A percentile compares a stretch with the other conserved stretches of the same genome.
Evolutionary conservation across 2,329 filamentous ascomycete genomes (phyloP).

Genomic region (Alternaria arborescens): DNA sequence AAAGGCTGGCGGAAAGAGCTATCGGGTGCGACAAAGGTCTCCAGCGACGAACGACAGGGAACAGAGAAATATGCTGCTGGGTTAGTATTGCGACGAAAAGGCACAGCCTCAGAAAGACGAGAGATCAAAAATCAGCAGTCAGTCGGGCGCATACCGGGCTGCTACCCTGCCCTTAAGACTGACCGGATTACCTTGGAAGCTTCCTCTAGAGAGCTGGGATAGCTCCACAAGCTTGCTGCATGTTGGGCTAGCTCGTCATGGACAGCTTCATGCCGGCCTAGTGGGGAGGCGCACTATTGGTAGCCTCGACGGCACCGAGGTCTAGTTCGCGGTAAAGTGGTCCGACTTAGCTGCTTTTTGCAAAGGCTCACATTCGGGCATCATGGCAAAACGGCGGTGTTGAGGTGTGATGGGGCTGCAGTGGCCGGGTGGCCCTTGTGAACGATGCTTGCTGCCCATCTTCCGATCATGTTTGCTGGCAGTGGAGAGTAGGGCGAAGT

Average conservation of each 20-base stretch:
- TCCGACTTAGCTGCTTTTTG: slow-evolving; percentile 19
- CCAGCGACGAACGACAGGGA: not conserved
- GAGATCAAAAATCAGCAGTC: slow-evolving; percentile 18
- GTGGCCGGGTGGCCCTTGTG: slow-evolving; percentile 26
- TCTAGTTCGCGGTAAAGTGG: slow-evolving; percentile 12
- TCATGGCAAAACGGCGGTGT: slow-evolving; percentile 31
- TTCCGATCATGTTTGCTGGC: slow-evolving; percentile 21
- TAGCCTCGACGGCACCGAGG: slow-evolving; percentile 14
- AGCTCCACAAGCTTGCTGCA: slow-evolving; percentile 40
- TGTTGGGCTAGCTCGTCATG: slow-evolving; percentile 38
- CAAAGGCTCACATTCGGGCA: slow-evolving; percentile 18
- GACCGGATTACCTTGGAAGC: slow-evolving; percentile 31
- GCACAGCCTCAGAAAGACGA: slow-evolving; percentile 14
- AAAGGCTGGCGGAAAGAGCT: slow-evolving; percentile 5
- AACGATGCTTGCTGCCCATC: slow-evolving; percentile 20
- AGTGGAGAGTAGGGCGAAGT: slow-evolving; percentile 17
- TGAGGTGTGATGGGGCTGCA: slow-evolving; percentile 31
- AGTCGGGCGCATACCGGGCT: slow-evolving; percentile 25
- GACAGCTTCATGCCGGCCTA: slow-evolving; percentile 33
- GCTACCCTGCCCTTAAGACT: slow-evolving; percentile 37
- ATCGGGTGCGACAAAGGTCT: not conserved
- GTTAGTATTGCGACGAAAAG: slow-evolving; percentile 24
- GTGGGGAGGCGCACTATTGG: slow-evolving; percentile 32
- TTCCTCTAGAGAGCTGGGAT: slow-evolving; percentile 34
- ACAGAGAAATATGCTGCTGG: slow-evolving; percentile 8